Conservation (phyloP, 2,329 filamentous ascomycete genomes). For the Colletotrichum sp. region DNA sequence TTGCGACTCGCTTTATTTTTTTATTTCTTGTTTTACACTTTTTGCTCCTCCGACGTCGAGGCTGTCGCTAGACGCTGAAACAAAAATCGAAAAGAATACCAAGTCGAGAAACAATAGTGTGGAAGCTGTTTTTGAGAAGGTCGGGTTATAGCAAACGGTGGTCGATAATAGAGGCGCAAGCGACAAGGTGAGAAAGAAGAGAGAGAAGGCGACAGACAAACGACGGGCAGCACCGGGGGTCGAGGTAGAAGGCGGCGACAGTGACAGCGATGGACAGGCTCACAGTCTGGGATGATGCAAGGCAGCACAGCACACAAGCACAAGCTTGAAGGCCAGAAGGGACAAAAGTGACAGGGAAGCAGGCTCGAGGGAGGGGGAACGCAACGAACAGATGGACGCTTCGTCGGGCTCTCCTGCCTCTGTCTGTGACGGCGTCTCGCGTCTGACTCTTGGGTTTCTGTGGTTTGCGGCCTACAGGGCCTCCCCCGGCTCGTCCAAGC, state of each 20-base stretch:
- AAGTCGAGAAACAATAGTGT: not conserved
- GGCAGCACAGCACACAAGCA: not conserved
- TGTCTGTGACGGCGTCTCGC: not conserved
- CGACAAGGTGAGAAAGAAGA: not conserved
- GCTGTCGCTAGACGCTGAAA: not conserved
- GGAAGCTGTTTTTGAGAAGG: not conserved
- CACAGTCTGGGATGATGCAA: constrained; percentile 17
- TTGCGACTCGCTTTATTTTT: not conserved
- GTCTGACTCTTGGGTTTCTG: not conserved
- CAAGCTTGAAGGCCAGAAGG: not conserved
- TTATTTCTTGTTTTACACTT: not conserved
- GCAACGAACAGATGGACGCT: not conserved
- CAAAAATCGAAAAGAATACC: not conserved
- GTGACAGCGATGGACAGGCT: not conserved
- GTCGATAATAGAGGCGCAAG: not conserved
- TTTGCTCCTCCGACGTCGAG: not conserved
- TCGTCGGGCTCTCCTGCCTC: constrained; percentile 10
- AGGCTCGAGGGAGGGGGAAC: not conserved
- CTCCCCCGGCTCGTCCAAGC: not conserved
- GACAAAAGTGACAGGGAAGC: not conserved
- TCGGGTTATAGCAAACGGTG: not conserved
- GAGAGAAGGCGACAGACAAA: not conserved
- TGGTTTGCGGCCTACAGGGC: not conserved
- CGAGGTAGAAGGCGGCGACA: constrained; percentile 73
- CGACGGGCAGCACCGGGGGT: constrained; percentile 49